A percentile compares a stretch with the other conserved stretches of the same genome.
Conservation (phyloP, 345 rosid species). For the Gossypium herbaceum region DNA sequence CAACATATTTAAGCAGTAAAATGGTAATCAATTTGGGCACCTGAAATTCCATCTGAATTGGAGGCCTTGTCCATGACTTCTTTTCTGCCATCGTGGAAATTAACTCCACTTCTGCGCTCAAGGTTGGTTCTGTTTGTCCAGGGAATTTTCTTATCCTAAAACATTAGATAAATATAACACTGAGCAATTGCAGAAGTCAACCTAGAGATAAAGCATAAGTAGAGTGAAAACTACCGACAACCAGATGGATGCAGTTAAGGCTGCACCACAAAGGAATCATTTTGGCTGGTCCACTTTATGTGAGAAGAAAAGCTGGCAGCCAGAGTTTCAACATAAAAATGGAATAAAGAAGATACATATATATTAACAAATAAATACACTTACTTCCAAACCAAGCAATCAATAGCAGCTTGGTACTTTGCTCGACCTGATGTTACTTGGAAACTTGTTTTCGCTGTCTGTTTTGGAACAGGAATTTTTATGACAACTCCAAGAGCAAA, state of each 20-base stretch:
- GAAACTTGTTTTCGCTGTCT: slow-evolving; percentile 95
- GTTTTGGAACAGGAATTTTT: slow-evolving; percentile 98
- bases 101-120: slow-evolving; percentile 96
- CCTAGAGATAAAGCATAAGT: neutral
- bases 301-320: neutral
- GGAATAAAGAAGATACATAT: neutral
- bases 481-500: slow-evolving; percentile 98
- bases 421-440: slow-evolving; percentile 97
- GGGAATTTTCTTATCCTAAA: slow-evolving; percentile 94
- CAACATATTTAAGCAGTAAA: neutral
- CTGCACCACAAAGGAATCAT: neutral
- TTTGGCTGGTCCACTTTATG: neutral
- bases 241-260: neutral
- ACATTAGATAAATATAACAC: neutral
- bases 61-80: slow-evolving; percentile 96
- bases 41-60: slow-evolving; percentile 99
- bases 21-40: slow-evolving; percentile 32
- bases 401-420: slow-evolving; percentile 89
- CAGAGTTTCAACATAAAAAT: neutral
- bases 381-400: slow-evolving; percentile 99
- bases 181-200: slow-evolving; percentile 9
- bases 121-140: slow-evolving; percentile 94
- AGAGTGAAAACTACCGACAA: neutral
- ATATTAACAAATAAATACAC: slow-evolving; percentile 25
- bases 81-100: slow-evolving; percentile 92